phyloP scores from a whole-genome alignment of 345 rosid genomes.

The Salix koriyanagi region DNA sequence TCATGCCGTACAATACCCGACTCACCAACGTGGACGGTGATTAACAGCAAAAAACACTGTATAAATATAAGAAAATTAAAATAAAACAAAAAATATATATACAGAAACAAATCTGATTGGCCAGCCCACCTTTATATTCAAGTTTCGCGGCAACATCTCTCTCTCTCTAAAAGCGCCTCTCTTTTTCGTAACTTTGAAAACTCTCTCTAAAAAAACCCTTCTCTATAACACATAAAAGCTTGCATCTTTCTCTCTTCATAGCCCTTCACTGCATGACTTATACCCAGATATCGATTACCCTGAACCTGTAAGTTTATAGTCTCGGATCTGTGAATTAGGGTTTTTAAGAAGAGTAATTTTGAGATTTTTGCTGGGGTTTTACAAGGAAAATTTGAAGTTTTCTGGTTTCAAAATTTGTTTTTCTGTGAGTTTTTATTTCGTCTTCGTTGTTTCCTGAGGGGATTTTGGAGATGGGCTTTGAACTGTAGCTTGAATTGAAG shows the following conservation, averaged over 20 bases:
- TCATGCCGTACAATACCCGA: background rate
- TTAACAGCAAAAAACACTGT: background rate
- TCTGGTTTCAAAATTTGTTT: background rate
- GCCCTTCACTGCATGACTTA: background rate
- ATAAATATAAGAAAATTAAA: background rate
- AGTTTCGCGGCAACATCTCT: constrained; percentile 83
- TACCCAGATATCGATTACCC: constrained; percentile 13
- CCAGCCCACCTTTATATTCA: constrained; percentile 45
- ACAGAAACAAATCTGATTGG: constrained; percentile 27
- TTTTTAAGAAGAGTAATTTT: constrained; percentile 12
- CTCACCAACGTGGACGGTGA: constrained; percentile 1
- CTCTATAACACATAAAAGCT: constrained; percentile 3
- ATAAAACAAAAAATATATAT: background rate
- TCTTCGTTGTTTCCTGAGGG: constrained; percentile 4
- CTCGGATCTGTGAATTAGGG: constrained; percentile 50
- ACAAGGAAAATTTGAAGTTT: background rate
- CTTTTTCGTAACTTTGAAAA: constrained; percentile 16
- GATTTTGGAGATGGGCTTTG: constrained; percentile 1
- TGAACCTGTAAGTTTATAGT: constrained; percentile 28
- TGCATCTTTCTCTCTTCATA: constrained; percentile 17
- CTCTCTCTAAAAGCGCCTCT: constrained; percentile 9
- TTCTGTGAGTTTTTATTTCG: background rate
- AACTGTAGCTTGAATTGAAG: background rate
- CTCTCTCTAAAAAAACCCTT: constrained; percentile 19
- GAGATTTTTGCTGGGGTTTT: constrained; percentile 6